phyloP scores from a whole-genome alignment of 805 yeast species.

The Saccharomycopsis fermentans region DNA sequence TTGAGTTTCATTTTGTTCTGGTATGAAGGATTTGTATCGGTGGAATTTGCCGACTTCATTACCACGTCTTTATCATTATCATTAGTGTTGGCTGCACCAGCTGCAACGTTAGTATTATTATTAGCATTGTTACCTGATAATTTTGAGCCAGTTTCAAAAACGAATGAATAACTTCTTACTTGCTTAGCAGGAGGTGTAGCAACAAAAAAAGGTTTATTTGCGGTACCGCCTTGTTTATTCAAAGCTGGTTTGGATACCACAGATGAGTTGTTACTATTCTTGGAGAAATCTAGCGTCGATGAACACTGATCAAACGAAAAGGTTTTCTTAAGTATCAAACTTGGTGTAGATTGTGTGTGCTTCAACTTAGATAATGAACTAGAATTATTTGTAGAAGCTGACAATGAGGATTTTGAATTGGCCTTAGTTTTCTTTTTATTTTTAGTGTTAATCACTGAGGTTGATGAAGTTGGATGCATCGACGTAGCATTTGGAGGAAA shows the following conservation, averaged over 20 bases:
- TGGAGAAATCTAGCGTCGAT: conserved; percentile 16
- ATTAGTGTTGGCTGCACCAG: neutral
- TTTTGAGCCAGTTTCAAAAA: conserved; percentile 11
- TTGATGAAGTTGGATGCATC: neutral
- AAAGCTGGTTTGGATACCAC: neutral
- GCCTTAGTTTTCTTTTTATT: neutral
- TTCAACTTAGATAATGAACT: neutral
- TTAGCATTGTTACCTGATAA: neutral
- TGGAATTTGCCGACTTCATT: neutral
- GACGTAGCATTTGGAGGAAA: neutral
- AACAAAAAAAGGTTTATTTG: neutral
- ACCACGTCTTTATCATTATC: neutral
- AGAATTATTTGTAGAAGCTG: neutral
- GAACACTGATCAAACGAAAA: conserved; percentile 18
- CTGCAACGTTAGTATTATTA: neutral
- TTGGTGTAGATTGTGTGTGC: neutral
- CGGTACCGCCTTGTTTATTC: neutral
- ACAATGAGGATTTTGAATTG: neutral
- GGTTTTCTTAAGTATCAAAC: conserved; percentile 9
- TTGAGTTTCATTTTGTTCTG: neutral
- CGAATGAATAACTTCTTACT: conserved; percentile 7
- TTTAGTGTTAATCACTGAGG: neutral
- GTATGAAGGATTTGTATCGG: neutral
- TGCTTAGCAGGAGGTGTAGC: neutral
- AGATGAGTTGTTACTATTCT: neutral